Base-by-base conservation (phyloP, 139 green algal species). In the Tetratostichococcus sp. region DNA sequence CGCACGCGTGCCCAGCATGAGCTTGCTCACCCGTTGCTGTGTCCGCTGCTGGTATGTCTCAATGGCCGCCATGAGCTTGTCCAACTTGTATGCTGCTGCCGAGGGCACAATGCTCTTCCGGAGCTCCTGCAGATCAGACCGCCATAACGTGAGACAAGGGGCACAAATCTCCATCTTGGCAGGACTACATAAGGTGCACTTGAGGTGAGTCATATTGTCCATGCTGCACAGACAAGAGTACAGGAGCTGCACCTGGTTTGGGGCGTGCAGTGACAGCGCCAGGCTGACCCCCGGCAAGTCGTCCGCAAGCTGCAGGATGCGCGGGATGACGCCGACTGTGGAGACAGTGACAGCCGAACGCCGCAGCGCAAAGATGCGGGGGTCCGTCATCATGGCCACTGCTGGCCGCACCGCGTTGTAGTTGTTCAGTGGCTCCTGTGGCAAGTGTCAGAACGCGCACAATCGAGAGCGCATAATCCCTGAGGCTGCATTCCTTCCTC, bases 371-470 rank as follows among this genome's bases (percentile, higher is more conserved):
- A 97, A 99, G 43, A 72, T 25, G 11, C 71, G 72, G 5, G 22
- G 23, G 80, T 95, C 84, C 0, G 81, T 92, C 84, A 99, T 93
- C 70, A 87, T 67, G 1, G 58, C 3, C 5, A 97, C 85, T 0
- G 95, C 93, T 1, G 73, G 69, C 25, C 77, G 70, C 1, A 99
- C 95, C 0, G 90, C 82, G 1, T 86, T 79, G 78, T 98, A 98
- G 84, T 99, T 99, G 86, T 97, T 95, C 58, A 99, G 80, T 1
- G 95, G 95, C 86, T 99, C 95, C 0, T 62, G 50, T 62, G 50
- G 19, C 26, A 17, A 2, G 26, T 50, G 39, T 50, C n/a, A n/a
- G n/a, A 14, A 8, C 8, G 39, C 14, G 39, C 14, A 14, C 39
- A 50, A 22, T 50, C 39, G 39, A 22, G 8, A 50, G 8, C 8